A percentile compares a stretch with the other conserved stretches of the same genome.
These are phyloP conservation scores for Globisporangium emineosum DNA, from an alignment of 352 stramenopile species.

Conservation along the genomic window DNA sequence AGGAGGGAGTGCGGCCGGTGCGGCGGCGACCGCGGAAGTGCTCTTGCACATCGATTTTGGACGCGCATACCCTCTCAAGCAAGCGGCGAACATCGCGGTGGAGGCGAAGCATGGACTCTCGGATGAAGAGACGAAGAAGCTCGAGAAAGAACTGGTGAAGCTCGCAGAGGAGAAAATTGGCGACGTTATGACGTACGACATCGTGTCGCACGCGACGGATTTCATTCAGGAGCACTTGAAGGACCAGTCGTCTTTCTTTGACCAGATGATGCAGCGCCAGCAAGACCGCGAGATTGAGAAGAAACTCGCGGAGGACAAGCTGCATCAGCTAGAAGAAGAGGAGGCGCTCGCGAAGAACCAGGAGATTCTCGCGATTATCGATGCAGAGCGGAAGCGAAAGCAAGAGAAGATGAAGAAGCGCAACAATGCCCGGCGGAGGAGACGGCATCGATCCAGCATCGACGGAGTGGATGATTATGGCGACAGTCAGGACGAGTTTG, in stretches of 20 bases:
- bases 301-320: slow-evolving; percentile 55
- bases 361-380: slow-evolving; percentile 76
- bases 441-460: slow-evolving; percentile 58
- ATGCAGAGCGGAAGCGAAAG: slow-evolving; percentile 67
- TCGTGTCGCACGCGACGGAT: slow-evolving; percentile 78
- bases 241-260: slow-evolving; percentile 84
- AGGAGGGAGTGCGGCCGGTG: not conserved
- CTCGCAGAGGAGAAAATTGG: slow-evolving; percentile 66
- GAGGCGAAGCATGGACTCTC: slow-evolving; percentile 71
- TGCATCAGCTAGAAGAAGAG: slow-evolving; percentile 55
- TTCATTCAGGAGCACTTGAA: slow-evolving; percentile 82
- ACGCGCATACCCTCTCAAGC: slow-evolving; percentile 58
- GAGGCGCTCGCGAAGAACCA: slow-evolving; percentile 63
- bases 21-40: slow-evolving; percentile 51
- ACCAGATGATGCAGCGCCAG: slow-evolving; percentile 85
- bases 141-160: slow-evolving; percentile 53
- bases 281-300: slow-evolving; percentile 59
- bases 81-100: slow-evolving; percentile 65
- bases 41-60: slow-evolving; percentile 74
- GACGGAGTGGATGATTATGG: slow-evolving; percentile 36
- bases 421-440: slow-evolving; percentile 31
- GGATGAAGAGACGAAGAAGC: slow-evolving; percentile 52
- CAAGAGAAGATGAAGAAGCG: slow-evolving; percentile 59
- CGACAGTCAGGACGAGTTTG: slow-evolving; percentile 21
- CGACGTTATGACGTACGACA: slow-evolving; percentile 78